Conservation (phyloP, 768 basidiomycete genomes). For the Boletus eberwhitei region DNA sequence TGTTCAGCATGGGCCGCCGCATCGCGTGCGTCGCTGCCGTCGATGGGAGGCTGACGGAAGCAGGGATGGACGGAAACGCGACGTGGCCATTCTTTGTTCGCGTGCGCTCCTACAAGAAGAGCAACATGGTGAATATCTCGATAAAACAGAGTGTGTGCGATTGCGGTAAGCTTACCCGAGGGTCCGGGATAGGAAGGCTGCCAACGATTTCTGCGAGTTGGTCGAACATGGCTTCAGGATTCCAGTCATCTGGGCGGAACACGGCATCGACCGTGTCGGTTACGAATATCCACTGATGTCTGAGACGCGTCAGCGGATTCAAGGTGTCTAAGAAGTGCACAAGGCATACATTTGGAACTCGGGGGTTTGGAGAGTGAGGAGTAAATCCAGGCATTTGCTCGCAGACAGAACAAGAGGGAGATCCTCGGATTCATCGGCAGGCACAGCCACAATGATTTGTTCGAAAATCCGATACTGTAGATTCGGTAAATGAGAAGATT, state of each 20-base stretch:
- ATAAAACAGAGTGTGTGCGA: background rate
- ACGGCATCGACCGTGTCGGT: conserved; percentile 97
- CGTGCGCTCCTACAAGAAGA: conserved; percentile 22
- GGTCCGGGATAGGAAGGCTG: conserved; percentile 53
- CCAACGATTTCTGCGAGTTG: conserved; percentile 80
- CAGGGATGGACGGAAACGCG: conserved; percentile 19
- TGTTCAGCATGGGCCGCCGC: conserved; percentile 71
- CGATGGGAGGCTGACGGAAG: conserved; percentile 24
- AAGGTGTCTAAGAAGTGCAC: background rate
- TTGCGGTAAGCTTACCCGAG: conserved; percentile 14
- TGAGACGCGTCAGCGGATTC: conserved; percentile 27
- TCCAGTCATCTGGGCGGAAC: conserved; percentile 80
- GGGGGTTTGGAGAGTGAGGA: conserved; percentile 91
- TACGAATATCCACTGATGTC: conserved; percentile 98
- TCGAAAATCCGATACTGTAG: conserved; percentile 87
- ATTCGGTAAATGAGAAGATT: background rate
- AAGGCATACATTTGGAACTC: conserved; percentile 89
- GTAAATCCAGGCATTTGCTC: conserved; percentile 89
- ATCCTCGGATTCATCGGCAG: conserved; percentile 82
- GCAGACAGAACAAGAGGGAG: conserved; percentile 81
- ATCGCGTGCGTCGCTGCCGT: conserved; percentile 44
- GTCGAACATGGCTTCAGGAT: conserved; percentile 87
- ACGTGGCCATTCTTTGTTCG: conserved; percentile 23
- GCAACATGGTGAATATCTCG: background rate
- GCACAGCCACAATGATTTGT: conserved; percentile 64